Evolutionary conservation across 2,329 filamentous ascomycete species (phyloP), one percentile per base, ranked within the genome.

Genomic region (Talaromyces sp.): DNA sequence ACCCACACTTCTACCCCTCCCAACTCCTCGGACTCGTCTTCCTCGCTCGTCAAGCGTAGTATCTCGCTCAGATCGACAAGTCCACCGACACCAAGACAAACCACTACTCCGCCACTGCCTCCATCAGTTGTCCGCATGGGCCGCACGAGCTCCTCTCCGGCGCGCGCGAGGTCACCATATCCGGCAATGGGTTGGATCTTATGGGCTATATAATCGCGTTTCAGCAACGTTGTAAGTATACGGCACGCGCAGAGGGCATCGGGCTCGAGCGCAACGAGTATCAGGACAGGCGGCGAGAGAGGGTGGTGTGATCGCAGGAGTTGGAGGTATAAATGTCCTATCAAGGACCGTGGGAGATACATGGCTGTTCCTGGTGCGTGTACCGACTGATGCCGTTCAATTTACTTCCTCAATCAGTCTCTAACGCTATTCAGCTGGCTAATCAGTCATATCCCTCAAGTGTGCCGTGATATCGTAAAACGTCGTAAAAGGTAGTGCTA

Each of bases 171-270:
- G 76, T 98, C 95, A 69, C 87, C 89, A 87, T 97, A 98, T 63
- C 95, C 95, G 22, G 92, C 88, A 63, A 99, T 90, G 1, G 95
- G 95, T 73, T 97, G 92, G 73, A 98, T 97, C 80, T 97, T 98
- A 82, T 98, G 94, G 15, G 90, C 91, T 71, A 99, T 96, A 75
- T 96, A 98, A 82, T 99, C 95, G 83, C 94, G 90, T 80, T 96
- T 97, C 67, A 99, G 84, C n/a, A 99, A 85, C 60, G 90, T 86
- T 2, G 94, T 96, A 57, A 99, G 87, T 67, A 99, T 97, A 67
- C 93, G 92, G 77, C 93, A 96, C 68, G 93, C 95, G 79, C 94
- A 98, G 68, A 99, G 87, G 68, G 95, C 91, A 81, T 99, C 95
- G 63, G 95, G 93, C 74, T 97, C 94, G 75, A 98, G 90, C 41